Percentiles rank a stretch among this genome's conserved stretches.
Evolutionary conservation across 2,329 filamentous ascomycete genomes (phyloP).

Genomic region (Diplodia corticola): DNA sequence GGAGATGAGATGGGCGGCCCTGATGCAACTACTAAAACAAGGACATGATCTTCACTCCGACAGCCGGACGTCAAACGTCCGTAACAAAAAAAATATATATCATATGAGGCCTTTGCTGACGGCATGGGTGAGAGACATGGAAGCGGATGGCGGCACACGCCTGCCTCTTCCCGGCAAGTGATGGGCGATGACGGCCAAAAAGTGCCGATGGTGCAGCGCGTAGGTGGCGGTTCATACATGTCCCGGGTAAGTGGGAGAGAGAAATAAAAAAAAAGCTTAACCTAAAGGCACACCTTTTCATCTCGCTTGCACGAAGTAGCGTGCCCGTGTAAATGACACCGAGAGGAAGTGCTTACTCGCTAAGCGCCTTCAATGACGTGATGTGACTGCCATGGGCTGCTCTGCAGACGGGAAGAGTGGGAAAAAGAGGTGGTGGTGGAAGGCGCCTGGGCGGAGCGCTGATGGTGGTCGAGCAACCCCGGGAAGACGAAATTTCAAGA

Average conservation of each 20-base stretch:
- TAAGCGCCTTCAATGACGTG: background rate
- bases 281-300: background rate
- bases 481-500: conserved; percentile 5
- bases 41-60: background rate
- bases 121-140: too few species aligned
- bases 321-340: background rate
- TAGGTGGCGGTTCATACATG: background rate
- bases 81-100: too few species aligned
- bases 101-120: too few species aligned
- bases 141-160: background rate
- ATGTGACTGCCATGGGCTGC: conserved; percentile 1
- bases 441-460: background rate
- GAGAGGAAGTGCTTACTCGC: background rate
- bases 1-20: background rate
- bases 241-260: background rate
- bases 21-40: background rate
- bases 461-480: background rate
- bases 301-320: conserved; percentile 3
- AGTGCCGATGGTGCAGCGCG: background rate
- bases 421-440: background rate
- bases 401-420: background rate
- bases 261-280: background rate
- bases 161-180: background rate
- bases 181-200: background rate
- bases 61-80: background rate